phyloP scores from a whole-genome alignment of 352 stramenopile species.

The Pythium volutum region DNA sequence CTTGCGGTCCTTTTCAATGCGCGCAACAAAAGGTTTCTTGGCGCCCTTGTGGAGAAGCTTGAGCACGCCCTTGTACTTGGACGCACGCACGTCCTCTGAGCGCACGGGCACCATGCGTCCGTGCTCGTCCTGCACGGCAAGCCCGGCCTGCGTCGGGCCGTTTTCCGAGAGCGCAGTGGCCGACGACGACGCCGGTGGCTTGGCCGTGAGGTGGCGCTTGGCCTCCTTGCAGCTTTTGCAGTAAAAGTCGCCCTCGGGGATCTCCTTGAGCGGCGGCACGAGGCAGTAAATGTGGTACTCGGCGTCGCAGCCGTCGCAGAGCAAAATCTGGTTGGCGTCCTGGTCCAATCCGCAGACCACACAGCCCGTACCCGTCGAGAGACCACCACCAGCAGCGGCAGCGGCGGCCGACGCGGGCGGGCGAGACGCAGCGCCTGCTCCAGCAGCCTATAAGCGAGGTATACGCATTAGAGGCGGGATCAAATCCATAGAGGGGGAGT shows the following conservation, averaged over 20 bases:
- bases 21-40: constrained; percentile 81
- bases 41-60: constrained; percentile 77
- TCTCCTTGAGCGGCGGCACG: constrained; percentile 61
- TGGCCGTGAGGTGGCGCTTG: constrained; percentile 24
- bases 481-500: too few species aligned
- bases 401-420: too few species aligned
- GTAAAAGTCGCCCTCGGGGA: constrained; percentile 80
- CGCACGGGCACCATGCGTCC: constrained; percentile 25
- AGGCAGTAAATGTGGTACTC: constrained; percentile 88
- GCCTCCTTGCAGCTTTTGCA: constrained; percentile 56
- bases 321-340: constrained; percentile 75
- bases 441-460: not conserved
- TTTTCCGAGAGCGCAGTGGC: not conserved
- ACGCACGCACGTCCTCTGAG: constrained; percentile 54
- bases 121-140: constrained; percentile 26
- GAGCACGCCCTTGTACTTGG: constrained; percentile 77
- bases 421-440: not conserved
- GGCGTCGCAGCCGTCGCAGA: constrained; percentile 82
- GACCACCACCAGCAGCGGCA: too few species aligned
- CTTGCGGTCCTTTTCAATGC: constrained; percentile 62
- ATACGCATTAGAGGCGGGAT: not conserved
- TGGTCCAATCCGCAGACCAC: constrained; percentile 67
- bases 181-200: not conserved
- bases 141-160: constrained; percentile 15
- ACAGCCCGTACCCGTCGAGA: constrained; percentile 33